phyloP scores from a whole-genome alignment of 495 filamentous ascomycete species.

The Penicillium parvum region DNA sequence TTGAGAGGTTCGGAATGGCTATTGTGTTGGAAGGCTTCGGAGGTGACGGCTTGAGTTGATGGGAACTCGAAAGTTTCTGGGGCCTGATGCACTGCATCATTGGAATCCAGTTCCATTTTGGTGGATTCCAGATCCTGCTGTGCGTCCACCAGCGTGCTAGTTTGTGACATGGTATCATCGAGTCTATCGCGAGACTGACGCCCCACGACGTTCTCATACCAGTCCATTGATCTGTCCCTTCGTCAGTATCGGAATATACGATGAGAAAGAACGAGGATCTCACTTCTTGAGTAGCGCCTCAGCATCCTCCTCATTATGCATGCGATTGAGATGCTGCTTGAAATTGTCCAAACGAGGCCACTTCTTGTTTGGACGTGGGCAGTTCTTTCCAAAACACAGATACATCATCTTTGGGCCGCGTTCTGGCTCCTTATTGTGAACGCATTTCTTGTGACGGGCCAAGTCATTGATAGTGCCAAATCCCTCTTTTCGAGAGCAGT shows the following conservation, averaged over 20 bases:
- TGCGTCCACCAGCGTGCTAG: slow-evolving; percentile 5
- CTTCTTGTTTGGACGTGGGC: slow-evolving; percentile 63
- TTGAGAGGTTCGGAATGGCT: neutral
- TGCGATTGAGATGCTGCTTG: slow-evolving; percentile 74
- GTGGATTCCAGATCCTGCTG: slow-evolving; percentile 13
- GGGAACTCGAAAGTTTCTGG: slow-evolving; percentile 5
- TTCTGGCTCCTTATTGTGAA: slow-evolving; percentile 55
- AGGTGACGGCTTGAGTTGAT: slow-evolving; percentile 3
- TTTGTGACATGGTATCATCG: slow-evolving; percentile 9
- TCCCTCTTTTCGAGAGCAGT: slow-evolving; percentile 59
- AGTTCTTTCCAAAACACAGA: slow-evolving; percentile 60
- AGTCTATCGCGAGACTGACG: slow-evolving; percentile 1
- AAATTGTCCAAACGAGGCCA: slow-evolving; percentile 95
- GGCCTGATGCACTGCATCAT: neutral
- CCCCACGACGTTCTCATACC: slow-evolving; percentile 31
- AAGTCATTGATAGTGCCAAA: slow-evolving; percentile 84
- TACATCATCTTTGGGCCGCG: slow-evolving; percentile 56
- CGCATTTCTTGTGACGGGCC: slow-evolving; percentile 64
- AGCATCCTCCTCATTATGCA: slow-evolving; percentile 59
- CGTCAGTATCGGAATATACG: slow-evolving; percentile 5
- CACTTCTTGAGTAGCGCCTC: slow-evolving; percentile 53
- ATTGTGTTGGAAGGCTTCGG: slow-evolving; percentile 2
- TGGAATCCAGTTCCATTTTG: slow-evolving; percentile 11
- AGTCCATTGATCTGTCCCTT: slow-evolving; percentile 32
- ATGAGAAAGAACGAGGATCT: slow-evolving; percentile 5